Evolutionary conservation across 2,329 filamentous ascomycete species (phyloP).

Genomic region (Pestalotiopsis fici): DNA sequence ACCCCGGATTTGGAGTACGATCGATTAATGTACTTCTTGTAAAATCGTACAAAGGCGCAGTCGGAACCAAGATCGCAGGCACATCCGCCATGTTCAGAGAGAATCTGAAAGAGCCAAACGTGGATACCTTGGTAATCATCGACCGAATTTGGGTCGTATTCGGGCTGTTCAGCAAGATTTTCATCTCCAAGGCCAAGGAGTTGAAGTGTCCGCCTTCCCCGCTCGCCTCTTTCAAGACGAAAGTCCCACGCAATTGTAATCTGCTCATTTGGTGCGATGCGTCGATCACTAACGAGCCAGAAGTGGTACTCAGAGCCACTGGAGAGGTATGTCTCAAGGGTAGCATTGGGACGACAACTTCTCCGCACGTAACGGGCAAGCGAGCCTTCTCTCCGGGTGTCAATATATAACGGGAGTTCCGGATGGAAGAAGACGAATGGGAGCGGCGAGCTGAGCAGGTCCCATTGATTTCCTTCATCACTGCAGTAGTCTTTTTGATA

Average conservation of each 20-base stretch:
- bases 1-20: constrained; percentile 38
- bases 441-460: constrained; percentile 62
- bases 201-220: constrained; percentile 52
- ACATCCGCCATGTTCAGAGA: constrained; percentile 79
- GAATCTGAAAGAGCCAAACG: constrained; percentile 67
- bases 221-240: constrained; percentile 57
- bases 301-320: constrained; percentile 82
- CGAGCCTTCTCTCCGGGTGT: constrained; percentile 81
- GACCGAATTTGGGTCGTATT: constrained; percentile 56
- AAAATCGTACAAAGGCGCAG: constrained; percentile 66
- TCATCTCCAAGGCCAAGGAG: constrained; percentile 65
- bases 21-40: constrained; percentile 55
- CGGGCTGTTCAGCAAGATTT: constrained; percentile 45
- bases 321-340: constrained; percentile 82
- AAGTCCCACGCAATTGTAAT: constrained; percentile 71
- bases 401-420: constrained; percentile 86
- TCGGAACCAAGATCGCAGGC: constrained; percentile 68
- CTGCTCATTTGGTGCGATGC: constrained; percentile 66
- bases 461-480: constrained; percentile 67
- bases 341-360: constrained; percentile 89
- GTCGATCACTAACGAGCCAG: constrained; percentile 83
- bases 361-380: constrained; percentile 85
- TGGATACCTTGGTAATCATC: constrained; percentile 60
- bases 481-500: constrained; percentile 73
- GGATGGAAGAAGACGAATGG: constrained; percentile 90